A percentile compares a stretch with the other conserved stretches of the same genome.
phyloP scores from a whole-genome alignment of 371 early-diverging fungal species.

The Mortierella sp. region DNA sequence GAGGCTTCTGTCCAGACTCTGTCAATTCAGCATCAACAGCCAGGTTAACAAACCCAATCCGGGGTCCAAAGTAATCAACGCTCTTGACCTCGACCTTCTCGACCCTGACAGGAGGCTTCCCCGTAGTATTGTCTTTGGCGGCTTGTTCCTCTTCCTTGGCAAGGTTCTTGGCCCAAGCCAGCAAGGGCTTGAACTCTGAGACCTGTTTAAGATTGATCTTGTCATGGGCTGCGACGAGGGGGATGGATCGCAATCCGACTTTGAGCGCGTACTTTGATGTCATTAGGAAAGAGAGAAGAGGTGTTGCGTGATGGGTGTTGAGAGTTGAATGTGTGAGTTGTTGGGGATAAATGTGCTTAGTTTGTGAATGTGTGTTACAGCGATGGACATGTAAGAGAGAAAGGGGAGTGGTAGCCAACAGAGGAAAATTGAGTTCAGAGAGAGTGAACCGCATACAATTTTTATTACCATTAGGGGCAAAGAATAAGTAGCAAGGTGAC shows the following conservation, averaged over 20 bases:
- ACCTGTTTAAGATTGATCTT: conserved; percentile 61
- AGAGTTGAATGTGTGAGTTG: background rate
- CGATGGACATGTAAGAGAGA: background rate
- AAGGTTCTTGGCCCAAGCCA: conserved; percentile 72
- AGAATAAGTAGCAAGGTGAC: background rate
- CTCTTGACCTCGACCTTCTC: conserved; percentile 72
- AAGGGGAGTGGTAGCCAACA: background rate
- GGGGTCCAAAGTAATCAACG: conserved; percentile 77
- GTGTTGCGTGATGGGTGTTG: background rate
- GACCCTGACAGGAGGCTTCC: conserved; percentile 31
- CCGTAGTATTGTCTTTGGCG: background rate
- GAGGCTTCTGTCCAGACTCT: conserved; percentile 68
- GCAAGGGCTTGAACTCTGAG: conserved; percentile 71
- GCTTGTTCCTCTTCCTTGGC: conserved; percentile 60
- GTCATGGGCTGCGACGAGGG: conserved; percentile 40
- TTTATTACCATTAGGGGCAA: background rate
- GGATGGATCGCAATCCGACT: conserved; percentile 54
- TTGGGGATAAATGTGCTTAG: background rate
- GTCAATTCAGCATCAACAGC: conserved; percentile 66
- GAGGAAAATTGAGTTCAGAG: no score
- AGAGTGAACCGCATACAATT: background rate
- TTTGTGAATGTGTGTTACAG: background rate
- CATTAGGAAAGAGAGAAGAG: conserved; percentile 13
- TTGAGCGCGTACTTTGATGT: conserved; percentile 42
- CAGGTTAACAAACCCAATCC: conserved; percentile 86